Percentiles rank a stretch among this genome's conserved stretches.
These are phyloP conservation scores for Trebouxia gelatinosa DNA, from an alignment of 163 green algal species.

Conservation along the genomic window DNA sequence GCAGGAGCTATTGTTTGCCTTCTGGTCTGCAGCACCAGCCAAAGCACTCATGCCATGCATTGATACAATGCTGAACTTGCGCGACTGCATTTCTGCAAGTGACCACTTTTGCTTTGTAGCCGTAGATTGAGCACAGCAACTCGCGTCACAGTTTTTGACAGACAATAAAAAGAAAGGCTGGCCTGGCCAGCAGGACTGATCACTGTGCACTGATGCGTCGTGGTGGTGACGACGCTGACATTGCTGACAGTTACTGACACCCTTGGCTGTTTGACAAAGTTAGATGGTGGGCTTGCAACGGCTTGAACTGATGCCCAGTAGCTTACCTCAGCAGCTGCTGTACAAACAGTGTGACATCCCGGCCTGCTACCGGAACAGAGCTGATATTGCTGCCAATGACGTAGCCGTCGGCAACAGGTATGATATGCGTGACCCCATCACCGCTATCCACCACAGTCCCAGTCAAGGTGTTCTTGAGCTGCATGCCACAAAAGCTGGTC, in stretches of 20 bases:
- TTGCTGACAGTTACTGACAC: constrained; percentile 65
- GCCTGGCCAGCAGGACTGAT: too few relatives aligned
- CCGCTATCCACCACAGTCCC: constrained; percentile 79
- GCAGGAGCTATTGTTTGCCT: too few relatives aligned
- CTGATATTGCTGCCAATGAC: constrained; percentile 65
- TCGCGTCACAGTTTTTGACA: too few relatives aligned
- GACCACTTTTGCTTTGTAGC: too few relatives aligned
- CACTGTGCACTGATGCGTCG: constrained; percentile 62
- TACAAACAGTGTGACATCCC: constrained; percentile 69
- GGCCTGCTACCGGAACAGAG: constrained; percentile 68
- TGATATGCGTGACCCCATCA: constrained; percentile 73
- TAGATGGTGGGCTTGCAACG: constrained; percentile 68
- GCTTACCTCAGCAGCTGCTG: constrained; percentile 70
- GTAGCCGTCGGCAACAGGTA: constrained; percentile 80
- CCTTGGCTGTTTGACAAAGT: constrained; percentile 77
- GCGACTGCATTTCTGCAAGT: too few relatives aligned
- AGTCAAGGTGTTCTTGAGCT: constrained; percentile 40
- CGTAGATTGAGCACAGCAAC: too few relatives aligned
- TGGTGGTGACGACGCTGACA: constrained; percentile 65
- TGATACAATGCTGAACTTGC: too few relatives aligned
- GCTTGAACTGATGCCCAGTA: constrained; percentile 77
- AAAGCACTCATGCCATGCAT: too few relatives aligned
- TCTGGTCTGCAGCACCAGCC: too few relatives aligned
- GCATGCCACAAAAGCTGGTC: too few relatives aligned
- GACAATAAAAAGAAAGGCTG: too few relatives aligned